Percentiles rank a stretch among this genome's conserved stretches.
These are phyloP conservation scores for Strobilomyces echinocephalus DNA, from an alignment of 768 basidiomycete species.

Conservation along the genomic window DNA sequence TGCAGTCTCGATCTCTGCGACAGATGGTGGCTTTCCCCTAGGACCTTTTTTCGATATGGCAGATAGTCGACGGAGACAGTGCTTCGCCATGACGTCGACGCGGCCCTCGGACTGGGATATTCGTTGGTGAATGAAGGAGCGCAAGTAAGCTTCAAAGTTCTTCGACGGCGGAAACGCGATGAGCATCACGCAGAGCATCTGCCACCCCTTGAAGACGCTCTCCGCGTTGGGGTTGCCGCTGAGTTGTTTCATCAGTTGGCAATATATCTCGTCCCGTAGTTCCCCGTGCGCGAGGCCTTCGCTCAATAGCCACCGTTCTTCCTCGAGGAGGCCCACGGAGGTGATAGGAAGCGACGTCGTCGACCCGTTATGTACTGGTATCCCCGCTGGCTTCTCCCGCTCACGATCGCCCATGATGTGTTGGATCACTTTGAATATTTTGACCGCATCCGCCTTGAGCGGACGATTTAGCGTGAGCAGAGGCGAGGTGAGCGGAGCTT, in stretches of 20 bases:
- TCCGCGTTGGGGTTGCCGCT: conserved; percentile 80
- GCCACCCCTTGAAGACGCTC: conserved; percentile 88
- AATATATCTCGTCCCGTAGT: conserved; percentile 89
- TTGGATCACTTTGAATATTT: conserved; percentile 85
- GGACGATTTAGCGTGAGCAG: conserved; percentile 65
- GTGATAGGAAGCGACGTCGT: conserved; percentile 42
- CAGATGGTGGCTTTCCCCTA: conserved; percentile 74
- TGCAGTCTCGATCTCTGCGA: conserved; percentile 88
- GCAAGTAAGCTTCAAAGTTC: conserved; percentile 83
- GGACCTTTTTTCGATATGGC: conserved; percentile 81
- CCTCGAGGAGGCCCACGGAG: conserved; percentile 56
- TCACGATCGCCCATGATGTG: conserved; percentile 92
- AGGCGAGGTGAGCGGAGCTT: conserved; percentile 66
- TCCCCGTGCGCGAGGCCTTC: conserved; percentile 79
- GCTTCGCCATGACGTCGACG: conserved; percentile 86
- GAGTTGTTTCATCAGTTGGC: conserved; percentile 89
- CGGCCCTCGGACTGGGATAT: conserved; percentile 66
- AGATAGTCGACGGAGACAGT: conserved; percentile 75
- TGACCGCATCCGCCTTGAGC: conserved; percentile 73
- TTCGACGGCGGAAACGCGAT: conserved; percentile 91
- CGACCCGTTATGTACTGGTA: conserved; percentile 43
- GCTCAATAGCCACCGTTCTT: conserved; percentile 80
- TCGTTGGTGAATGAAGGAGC: conserved; percentile 71
- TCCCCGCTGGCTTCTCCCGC: conserved; percentile 53
- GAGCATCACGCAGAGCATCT: conserved; percentile 84